Evolutionary conservation across 805 yeast genomes (phyloP), one percentile per base, ranked within the genome.

Genomic region (Saccharomycopsis lassenensis): DNA sequence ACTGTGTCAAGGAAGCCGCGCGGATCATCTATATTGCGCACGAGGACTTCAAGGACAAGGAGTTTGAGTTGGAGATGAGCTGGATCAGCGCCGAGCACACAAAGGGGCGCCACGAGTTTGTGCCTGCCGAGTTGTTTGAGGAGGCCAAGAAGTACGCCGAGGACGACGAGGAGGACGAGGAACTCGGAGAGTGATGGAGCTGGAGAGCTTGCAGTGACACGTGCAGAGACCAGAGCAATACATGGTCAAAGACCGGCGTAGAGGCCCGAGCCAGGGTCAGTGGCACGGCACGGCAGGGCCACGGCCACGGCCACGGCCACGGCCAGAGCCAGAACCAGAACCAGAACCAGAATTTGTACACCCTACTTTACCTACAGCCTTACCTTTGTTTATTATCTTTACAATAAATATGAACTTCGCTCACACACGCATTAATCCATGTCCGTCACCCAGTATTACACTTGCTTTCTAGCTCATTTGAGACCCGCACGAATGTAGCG

Each of bases 41-140:
- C 54, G 99, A 91, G 61, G 98, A 91, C 54, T 85, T 86, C 59
- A 91, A 89, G 59, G 98, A 91, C 56, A 91, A 89, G 59, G 97
- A 87, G 42, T 91, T 86, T 55, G 98, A 91, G 61, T 68, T 91
- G 46, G 99, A 91, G 54, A 69, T 91, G 51, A 73, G 91, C 47
- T 91, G 98, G 98, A 75, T 76, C 37, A 75, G 89, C 24, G 52
- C 56, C 24, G 69, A 71, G 20, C 89, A 79, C 52, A 89, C 96
- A 5, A 69, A 69, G 4, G 93, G 95, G 12, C 55, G 64, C 41
- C 97, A 91, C 56, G 71, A 75, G 54, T 69, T 73, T 47, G 83
- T 91, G 29, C 94, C 95, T 17, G 76, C 71, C 29, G 89, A 74
- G 12, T 58, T 89, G 46, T 64, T 86, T 37, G 74, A 74, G 34